Percentiles rank a stretch among this genome's conserved stretches.
Evolutionary conservation across 768 basidiomycete species (phyloP).

Genomic region (Hygrocybe coccinea): DNA sequence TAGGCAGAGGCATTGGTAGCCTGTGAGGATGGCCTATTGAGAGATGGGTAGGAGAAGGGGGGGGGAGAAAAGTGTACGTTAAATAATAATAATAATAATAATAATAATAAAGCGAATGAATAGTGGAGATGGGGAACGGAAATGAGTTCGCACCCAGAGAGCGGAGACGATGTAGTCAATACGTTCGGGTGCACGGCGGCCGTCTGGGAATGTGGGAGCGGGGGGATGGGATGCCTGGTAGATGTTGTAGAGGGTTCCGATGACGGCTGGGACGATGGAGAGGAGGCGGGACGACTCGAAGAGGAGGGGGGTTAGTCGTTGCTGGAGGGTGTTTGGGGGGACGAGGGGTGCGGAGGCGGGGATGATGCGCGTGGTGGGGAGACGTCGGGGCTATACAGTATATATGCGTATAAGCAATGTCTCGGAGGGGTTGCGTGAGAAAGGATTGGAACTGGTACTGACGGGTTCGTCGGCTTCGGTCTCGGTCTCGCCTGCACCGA

Average conservation of each 20-base stretch:
- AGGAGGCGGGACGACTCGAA: constrained; percentile 69
- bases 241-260: constrained; percentile 60
- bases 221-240: constrained; percentile 51
- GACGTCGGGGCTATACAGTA: constrained; percentile 47
- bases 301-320: constrained; percentile 51
- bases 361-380: constrained; percentile 65
- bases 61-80: constrained; percentile 3
- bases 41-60: not conserved
- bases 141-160: constrained; percentile 58
- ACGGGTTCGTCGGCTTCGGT: constrained; percentile 76
- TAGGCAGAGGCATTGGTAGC: constrained; percentile 80
- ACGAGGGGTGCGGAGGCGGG: constrained; percentile 47
- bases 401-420: not conserved
- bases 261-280: constrained; percentile 65
- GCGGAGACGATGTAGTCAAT: constrained; percentile 64
- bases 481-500: constrained; percentile 72
- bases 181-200: constrained; percentile 42
- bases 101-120: too few relatives aligned
- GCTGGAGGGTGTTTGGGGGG: constrained; percentile 43
- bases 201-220: constrained; percentile 11
- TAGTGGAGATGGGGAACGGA: not conserved
- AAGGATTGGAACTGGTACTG: constrained; percentile 26
- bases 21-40: constrained; percentile 76
- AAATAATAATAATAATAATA: too few relatives aligned
- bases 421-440: not conserved